Percentiles rank a stretch among this genome's conserved stretches.
Conservation (phyloP, 345 rosid genomes). For the Melaleuca alternifolia region DNA sequence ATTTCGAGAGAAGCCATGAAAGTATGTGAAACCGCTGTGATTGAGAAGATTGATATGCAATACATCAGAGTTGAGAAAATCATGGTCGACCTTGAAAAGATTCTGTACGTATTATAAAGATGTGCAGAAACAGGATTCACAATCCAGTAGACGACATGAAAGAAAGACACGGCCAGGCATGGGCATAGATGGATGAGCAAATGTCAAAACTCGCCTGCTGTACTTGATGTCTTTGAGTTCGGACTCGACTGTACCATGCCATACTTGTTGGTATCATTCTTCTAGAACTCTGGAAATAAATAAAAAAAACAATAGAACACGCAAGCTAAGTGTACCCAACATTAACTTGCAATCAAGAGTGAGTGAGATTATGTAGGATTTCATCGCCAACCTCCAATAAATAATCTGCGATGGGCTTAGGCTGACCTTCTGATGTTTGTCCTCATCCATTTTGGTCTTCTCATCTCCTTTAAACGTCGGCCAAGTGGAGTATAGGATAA, state of each 20-base stretch:
- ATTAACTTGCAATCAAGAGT: background rate
- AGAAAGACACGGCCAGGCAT: background rate
- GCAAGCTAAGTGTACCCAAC: background rate
- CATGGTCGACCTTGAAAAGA: background rate
- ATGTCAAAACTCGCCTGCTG: slow-evolving; percentile 27
- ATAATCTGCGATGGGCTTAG: slow-evolving; percentile 55
- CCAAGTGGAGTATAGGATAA: background rate
- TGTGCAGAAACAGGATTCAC: background rate
- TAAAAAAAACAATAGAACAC: background rate
- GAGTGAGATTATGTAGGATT: background rate
- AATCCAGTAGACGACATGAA: background rate
- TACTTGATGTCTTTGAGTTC: slow-evolving; percentile 13
- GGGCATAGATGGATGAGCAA: background rate
- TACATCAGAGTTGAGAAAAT: background rate
- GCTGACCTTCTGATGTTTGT: slow-evolving; percentile 1
- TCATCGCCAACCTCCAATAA: slow-evolving; percentile 36
- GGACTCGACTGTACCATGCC: slow-evolving; percentile 21
- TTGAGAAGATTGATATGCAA: background rate
- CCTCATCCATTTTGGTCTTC: slow-evolving; percentile 14
- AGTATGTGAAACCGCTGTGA: background rate
- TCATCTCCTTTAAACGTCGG: slow-evolving; percentile 4
- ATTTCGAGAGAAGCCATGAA: background rate
- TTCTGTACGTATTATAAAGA: background rate
- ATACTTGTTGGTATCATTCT: slow-evolving; percentile 47
- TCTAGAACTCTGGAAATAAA: slow-evolving; percentile 50